phyloP scores from a whole-genome alignment of 805 yeast genomes.

The Ogataea siamensis region DNA sequence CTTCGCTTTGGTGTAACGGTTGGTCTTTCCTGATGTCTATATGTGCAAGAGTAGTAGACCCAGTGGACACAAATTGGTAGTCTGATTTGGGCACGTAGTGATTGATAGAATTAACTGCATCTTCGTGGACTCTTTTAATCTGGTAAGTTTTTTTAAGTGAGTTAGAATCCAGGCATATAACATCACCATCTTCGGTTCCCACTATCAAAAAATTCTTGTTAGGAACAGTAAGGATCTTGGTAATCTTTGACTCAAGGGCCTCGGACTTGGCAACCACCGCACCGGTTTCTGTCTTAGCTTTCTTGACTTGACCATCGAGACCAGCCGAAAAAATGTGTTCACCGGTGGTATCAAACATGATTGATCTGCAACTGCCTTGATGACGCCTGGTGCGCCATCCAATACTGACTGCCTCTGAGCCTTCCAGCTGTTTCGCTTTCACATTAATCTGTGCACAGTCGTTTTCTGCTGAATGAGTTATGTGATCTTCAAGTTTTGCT shows the following conservation, averaged over 20 bases:
- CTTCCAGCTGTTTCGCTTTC: constrained; percentile 24
- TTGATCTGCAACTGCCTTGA: constrained; percentile 79
- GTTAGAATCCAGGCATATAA: constrained; percentile 61
- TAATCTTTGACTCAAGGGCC: constrained; percentile 27
- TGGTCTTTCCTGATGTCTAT: constrained; percentile 66
- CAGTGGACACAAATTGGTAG: constrained; percentile 76
- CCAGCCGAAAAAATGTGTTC: constrained; percentile 67
- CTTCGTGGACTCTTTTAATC: constrained; percentile 63
- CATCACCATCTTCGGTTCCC: constrained; percentile 69
- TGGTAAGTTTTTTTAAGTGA: constrained; percentile 45
- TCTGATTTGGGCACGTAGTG: constrained; percentile 69
- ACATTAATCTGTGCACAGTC: constrained; percentile 33
- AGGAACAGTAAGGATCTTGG: constrained; percentile 45
- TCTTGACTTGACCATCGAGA: constrained; percentile 74
- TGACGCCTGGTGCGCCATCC: constrained; percentile 88
- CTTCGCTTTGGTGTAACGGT: constrained; percentile 68
- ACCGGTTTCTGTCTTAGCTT: constrained; percentile 70
- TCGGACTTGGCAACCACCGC: constrained; percentile 59
- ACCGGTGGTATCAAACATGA: constrained; percentile 65
- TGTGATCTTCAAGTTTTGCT: constrained; percentile 39
- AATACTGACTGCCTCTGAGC: constrained; percentile 34
- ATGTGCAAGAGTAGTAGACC: constrained; percentile 76
- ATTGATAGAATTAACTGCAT: constrained; percentile 71
- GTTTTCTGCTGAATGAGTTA: constrained; percentile 18
- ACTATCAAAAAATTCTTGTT: constrained; percentile 50